Conservation (phyloP, 2,329 filamentous ascomycete species). For the Zopfia rhizophila region DNA sequence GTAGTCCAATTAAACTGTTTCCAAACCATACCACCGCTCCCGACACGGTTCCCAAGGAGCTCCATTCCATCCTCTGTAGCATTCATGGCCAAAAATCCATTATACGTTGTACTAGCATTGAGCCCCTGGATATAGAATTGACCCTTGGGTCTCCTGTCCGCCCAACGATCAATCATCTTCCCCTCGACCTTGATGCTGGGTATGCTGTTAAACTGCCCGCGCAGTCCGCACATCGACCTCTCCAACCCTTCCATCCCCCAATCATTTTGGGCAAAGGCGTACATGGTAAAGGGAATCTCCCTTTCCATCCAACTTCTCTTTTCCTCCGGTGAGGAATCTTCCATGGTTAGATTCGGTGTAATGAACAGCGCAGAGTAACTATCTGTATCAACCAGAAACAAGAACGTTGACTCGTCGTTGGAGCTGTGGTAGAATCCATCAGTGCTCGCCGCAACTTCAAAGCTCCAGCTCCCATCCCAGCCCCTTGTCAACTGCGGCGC, state of each 20-base stretch:
- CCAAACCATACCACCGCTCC: slow-evolving; percentile 80
- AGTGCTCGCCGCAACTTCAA: slow-evolving; percentile 84
- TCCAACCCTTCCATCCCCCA: slow-evolving; percentile 73
- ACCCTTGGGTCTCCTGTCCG: slow-evolving; percentile 76
- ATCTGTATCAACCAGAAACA: slow-evolving; percentile 88
- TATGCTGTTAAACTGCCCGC: slow-evolving; percentile 71
- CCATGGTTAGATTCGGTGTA: slow-evolving; percentile 75
- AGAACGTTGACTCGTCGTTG: slow-evolving; percentile 65
- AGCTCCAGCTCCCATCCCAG: slow-evolving; percentile 76
- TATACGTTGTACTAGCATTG: slow-evolving; percentile 76
- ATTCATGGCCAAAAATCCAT: slow-evolving; percentile 75
- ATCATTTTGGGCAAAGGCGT: slow-evolving; percentile 72
- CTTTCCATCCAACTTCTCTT: slow-evolving; percentile 67
- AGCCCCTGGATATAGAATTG: slow-evolving; percentile 87
- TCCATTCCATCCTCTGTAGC: slow-evolving; percentile 65
- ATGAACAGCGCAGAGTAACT: slow-evolving; percentile 80
- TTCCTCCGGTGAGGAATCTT: slow-evolving; percentile 58
- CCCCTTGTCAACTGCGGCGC: slow-evolving; percentile 72
- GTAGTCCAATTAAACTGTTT: slow-evolving; percentile 78
- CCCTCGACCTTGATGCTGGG: slow-evolving; percentile 69
- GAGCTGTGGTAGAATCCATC: slow-evolving; percentile 79
- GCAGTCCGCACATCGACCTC: slow-evolving; percentile 84
- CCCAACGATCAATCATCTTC: slow-evolving; percentile 72
- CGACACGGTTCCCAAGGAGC: slow-evolving; percentile 47
- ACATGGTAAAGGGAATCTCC: slow-evolving; percentile 75